Base-by-base conservation (phyloP, 768 basidiomycete genomes). In the Rhodosporidiobolus sp. region DNA sequence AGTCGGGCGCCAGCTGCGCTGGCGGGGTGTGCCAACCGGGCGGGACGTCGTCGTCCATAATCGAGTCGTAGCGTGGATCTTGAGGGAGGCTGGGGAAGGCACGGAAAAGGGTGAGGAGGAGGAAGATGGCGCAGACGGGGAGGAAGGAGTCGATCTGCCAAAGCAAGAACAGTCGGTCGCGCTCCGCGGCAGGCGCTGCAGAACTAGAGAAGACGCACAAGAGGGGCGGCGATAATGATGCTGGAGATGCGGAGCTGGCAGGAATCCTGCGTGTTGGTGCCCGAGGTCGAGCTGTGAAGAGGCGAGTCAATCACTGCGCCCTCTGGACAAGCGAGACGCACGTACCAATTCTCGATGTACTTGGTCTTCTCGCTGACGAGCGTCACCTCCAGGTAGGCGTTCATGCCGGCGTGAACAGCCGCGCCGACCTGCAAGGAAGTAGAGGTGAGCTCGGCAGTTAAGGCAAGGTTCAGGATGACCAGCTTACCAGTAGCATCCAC, bases 11-110 rank as follows among this genome's bases (percentile, higher is more conserved):
- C 45, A 64, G 34, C 3, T 58, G 12, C 1, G 43, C 50, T 1
- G 71, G 66, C 4, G 46, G 66, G 8, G 50, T 38, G 34, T 72
- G 28, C 71, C 71, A 72, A 28, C 63, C 63, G 0, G 62, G 66
- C 26, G 71, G 71, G 10, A 72, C 30, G 43, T 72, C 71, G 45
- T 60, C 52, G 35, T 45, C 46, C 48, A 35, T 35, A 32, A 67
- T 52, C 7, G 20, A 2, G 50, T 38, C 45, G 50, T 58, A 66
- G 28, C 8, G 5, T 0, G 16, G 11, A 45, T 46, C n/a, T 24
- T 65, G 63, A 1, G 63, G 63, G 24, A 65, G 54, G 30, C 22
- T 3, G 19, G 28, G 24, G 22, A 62, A 45, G 9, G 61, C 55
- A 3, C 54, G 53, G 26, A 22, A 49, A 20, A 67, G 48, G 53